Conservation (phyloP, 495 filamentous ascomycete genomes). For the Aspergillus nidulans region DNA sequence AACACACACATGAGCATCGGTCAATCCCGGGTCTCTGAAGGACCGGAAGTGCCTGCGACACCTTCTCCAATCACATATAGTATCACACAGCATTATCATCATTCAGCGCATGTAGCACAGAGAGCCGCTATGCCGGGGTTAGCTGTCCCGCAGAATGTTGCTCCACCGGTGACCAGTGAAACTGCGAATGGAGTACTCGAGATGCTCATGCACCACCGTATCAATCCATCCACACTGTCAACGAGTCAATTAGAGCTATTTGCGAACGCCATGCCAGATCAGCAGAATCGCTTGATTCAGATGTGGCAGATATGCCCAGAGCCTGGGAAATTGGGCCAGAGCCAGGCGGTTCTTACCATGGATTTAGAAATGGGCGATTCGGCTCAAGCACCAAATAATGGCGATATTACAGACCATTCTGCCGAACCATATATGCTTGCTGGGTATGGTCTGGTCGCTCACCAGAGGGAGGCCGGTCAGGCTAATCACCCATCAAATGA, state of each 20-base stretch:
- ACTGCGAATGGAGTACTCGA: slow-evolving; percentile 9
- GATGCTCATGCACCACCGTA: slow-evolving; percentile 45
- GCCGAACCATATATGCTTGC: slow-evolving; percentile 68
- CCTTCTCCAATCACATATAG: slow-evolving; percentile 52
- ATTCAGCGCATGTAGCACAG: slow-evolving; percentile 56
- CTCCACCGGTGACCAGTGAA: not conserved
- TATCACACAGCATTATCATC: slow-evolving; percentile 71
- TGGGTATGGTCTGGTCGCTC: slow-evolving; percentile 58
- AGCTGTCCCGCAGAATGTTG: not conserved
- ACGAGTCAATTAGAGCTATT: slow-evolving; percentile 58
- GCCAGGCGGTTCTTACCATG: not conserved
- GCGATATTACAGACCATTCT: slow-evolving; percentile 28
- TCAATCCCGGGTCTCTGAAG: slow-evolving; percentile 6
- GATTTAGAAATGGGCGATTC: slow-evolving; percentile 49
- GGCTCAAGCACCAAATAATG: slow-evolving; percentile 23
- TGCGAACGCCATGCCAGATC: slow-evolving; percentile 51
- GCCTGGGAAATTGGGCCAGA: slow-evolving; percentile 1
- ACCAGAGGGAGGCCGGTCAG: slow-evolving; percentile 36
- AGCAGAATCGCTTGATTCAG: slow-evolving; percentile 57
- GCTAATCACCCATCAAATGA: slow-evolving; percentile 30
- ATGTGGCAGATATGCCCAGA: slow-evolving; percentile 60
- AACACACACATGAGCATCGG: slow-evolving; percentile 53
- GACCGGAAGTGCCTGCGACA: not conserved
- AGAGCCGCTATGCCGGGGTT: slow-evolving; percentile 24
- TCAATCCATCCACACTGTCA: slow-evolving; percentile 52